Percentiles rank a stretch among this genome's conserved stretches.
phyloP scores from a whole-genome alignment of 164 flowering plant genomes.

The Piper betle region DNA sequence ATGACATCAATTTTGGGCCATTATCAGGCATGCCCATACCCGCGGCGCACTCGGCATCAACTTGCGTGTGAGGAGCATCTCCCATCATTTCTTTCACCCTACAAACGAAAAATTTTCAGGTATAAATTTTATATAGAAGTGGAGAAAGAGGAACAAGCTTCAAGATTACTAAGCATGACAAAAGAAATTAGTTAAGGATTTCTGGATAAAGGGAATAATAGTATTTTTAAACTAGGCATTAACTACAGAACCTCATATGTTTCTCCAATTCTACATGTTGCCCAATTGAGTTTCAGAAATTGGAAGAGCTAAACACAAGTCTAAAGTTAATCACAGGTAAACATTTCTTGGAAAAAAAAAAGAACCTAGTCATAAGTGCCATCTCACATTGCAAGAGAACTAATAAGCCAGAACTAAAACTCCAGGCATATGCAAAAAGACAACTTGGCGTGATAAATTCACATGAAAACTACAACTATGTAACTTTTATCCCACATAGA shows the following conservation, averaged over 20 bases:
- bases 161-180: background rate
- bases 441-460: too few relatives aligned
- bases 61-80: conserved; percentile 85
- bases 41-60: conserved; percentile 88
- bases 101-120: conserved; percentile 10
- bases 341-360: too few relatives aligned
- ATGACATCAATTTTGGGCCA: conserved; percentile 87
- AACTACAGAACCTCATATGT: background rate
- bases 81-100: conserved; percentile 65
- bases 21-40: conserved; percentile 98
- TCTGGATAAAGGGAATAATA: too few relatives aligned
- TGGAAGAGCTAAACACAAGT: background rate
- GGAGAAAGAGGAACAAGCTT: background rate
- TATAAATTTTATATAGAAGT: background rate
- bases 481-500: too few relatives aligned
- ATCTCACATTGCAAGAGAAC: too few relatives aligned
- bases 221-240: too few relatives aligned
- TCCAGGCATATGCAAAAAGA: too few relatives aligned
- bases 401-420: too few relatives aligned
- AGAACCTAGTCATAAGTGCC: too few relatives aligned
- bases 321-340: background rate
- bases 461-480: too few relatives aligned
- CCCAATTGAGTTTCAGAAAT: background rate
- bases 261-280: conserved; percentile 1
- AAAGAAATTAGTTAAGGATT: background rate